Base-by-base conservation (phyloP, 495 filamentous ascomycete species). In the Lichenothelia convexa region DNA sequence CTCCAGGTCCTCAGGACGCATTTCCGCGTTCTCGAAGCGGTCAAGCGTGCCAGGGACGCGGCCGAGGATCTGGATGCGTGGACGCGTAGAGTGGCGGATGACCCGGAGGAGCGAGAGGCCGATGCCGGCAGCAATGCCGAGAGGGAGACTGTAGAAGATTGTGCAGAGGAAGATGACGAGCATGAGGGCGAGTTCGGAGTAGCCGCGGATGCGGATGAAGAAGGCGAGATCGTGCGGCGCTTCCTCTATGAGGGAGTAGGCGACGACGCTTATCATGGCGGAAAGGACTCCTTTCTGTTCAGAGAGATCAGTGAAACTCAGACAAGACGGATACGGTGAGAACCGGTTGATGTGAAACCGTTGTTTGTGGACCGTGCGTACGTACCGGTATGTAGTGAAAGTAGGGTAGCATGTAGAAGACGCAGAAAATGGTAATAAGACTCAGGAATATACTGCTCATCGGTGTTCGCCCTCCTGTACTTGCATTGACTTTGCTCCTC, bases 1-100 rank as follows among this genome's bases (percentile, higher is more conserved):
- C 49, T 95, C 87, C 3, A 94, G 63, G 5, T 68, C 64, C 30
- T 80, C 71, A 0, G 78, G 73, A 42, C 78, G 68, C 0, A 73
- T 63, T 54, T 95, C 89, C 12, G 85, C 85, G 43, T 93, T 93
- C 44, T 87, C 83, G 49, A 92, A 95, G 32, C 73, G 68, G 40
- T 71, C 58, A 6, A 49, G 45, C 6, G 82, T 86, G 16, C 82
- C 83, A 3, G 81, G 75, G 2, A 93, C 72, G 31, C 85, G 78
- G 21, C 91, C 91, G 0, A 99, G 67, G 51, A 99, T 99, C 59
- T 95, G 87, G 47, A 99, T 99, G 20, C 89, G 79, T 3, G 89
- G 83, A 29, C 84, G 74, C 1, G 91, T 94, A 18, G 73, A 68
- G 54, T 94, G 84, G 32, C 77, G 76, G 49, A 99, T 81, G 22